Evolutionary conservation across 2,329 filamentous ascomycete genomes (phyloP).

Genomic region (Penicillium sp.): DNA sequence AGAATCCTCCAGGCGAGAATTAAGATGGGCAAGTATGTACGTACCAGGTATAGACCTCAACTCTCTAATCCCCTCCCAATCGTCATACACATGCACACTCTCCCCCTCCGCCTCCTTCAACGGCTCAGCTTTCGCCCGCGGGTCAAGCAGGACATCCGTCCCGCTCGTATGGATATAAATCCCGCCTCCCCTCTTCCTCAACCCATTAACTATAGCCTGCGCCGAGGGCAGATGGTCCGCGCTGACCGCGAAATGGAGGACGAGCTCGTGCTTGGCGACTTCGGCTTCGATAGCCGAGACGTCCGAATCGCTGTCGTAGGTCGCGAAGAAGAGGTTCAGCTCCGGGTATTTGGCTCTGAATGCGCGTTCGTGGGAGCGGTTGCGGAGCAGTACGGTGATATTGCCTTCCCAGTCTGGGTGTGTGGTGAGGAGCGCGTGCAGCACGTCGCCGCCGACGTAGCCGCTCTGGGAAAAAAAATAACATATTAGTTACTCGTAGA

Average conservation of each 20-base stretch:
- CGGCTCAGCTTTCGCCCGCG: not conserved
- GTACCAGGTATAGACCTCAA: constrained; percentile 3
- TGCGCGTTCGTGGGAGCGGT: not conserved
- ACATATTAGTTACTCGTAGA: no score
- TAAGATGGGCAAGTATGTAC: not conserved
- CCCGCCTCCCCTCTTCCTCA: not conserved
- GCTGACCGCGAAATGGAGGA: not conserved
- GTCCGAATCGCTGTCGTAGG: not conserved
- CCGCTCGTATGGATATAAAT: constrained; percentile 7
- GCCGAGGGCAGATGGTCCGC: constrained; percentile 4
- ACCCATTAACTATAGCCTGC: not conserved
- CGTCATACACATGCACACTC: not conserved
- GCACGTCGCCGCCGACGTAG: not conserved
- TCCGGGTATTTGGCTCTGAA: not conserved
- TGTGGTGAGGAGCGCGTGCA: not conserved
- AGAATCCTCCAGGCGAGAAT: not conserved
- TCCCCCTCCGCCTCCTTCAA: not conserved
- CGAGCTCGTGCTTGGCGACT: not conserved
- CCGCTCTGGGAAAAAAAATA: not conserved
- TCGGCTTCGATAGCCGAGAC: not conserved
- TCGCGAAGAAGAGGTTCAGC: constrained; percentile 1
- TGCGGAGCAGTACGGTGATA: not conserved
- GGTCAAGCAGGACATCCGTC: not conserved
- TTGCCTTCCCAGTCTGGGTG: constrained; percentile 6
- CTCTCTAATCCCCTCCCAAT: constrained; percentile 1